phyloP scores from a whole-genome alignment of 371 early-diverging fungal genomes.

The Actinomucor elegans region DNA sequence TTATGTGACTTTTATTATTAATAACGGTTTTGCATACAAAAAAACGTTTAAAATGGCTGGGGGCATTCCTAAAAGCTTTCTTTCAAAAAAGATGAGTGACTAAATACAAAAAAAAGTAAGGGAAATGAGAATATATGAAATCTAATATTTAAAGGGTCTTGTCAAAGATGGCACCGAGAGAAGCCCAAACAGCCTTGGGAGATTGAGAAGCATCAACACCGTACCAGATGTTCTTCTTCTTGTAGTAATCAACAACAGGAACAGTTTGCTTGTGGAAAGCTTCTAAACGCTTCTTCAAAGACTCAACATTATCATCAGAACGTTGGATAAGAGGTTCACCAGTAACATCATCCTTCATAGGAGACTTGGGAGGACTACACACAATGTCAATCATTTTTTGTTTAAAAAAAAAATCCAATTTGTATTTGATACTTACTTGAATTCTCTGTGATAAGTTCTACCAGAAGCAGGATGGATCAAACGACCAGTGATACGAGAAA shows the following conservation, averaged over 20 bases:
- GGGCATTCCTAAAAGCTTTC: too few species aligned
- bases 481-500: slow-evolving; percentile 95
- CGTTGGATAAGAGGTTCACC: slow-evolving; percentile 97
- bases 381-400: neutral
- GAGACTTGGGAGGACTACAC: slow-evolving; percentile 85
- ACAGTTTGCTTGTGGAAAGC: slow-evolving; percentile 95
- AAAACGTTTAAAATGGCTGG: too few species aligned
- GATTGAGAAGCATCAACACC: slow-evolving; percentile 93
- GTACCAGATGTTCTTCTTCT: slow-evolving; percentile 88
- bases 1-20: too few species aligned
- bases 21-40: too few species aligned
- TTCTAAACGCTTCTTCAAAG: slow-evolving; percentile 91
- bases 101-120: too few species aligned
- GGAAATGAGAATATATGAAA: neutral
- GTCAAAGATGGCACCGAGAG: slow-evolving; percentile 86
- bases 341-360: slow-evolving; percentile 94
- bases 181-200: slow-evolving; percentile 89
- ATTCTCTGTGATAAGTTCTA: slow-evolving; percentile 95
- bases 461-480: slow-evolving; percentile 95
- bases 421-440: slow-evolving; percentile 57
- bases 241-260: slow-evolving; percentile 97
- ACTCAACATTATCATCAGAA: slow-evolving; percentile 96
- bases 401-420: neutral
- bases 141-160: slow-evolving; percentile 47
- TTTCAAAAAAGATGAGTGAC: too few species aligned